Evolutionary conservation across 2,329 filamentous ascomycete genomes (phyloP), one percentile per base, ranked within the genome.

Genomic region (Pleomassaria siparia): DNA sequence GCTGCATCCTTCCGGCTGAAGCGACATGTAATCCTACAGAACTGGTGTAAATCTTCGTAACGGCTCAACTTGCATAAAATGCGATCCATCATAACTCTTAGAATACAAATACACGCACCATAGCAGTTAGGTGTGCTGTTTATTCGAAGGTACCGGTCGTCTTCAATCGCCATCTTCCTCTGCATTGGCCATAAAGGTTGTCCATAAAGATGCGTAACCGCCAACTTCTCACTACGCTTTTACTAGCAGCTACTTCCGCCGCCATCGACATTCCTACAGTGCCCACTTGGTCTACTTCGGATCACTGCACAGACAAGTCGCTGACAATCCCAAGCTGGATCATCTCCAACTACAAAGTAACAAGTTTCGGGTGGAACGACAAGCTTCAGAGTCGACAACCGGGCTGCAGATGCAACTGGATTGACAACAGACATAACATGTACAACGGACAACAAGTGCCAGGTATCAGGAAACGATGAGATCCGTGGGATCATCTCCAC

Each of bases 321-420:
- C 15, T 44, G 11, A 44, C 41, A 25, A 44, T 44, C n/a, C 41
- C 41, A 26, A 44, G 41, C 21, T 44, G 41, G 41, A 26, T 44
- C 18, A 44, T 44, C 29, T 33, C 28, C 4, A 44, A 36, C 2
- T 44, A 44, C 22, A 35, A 24, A 30, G 29, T 44, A 44, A 21
- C 24, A 24, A 30, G 29, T 35, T 2, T 35, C 37, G 10, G 25
- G 25, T 10, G 50, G 50, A 11, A 43, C 24, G 3, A 42, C 50
- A 6, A 49, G 35, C 24, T 49, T 53, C 35, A 13, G 16, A 21
- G 36, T 49, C 28, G 40, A 40, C 12, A 53, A 49, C 28, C 46
- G 43, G 4, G 50, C 43, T 21, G 13, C 43, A 8, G 43, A 37
- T 5, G 25, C 21, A 12, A 42, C 29, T 6, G 25, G 41, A 8